Evolutionary conservation across 176 grass and related monocot genomes (phyloP).

Genomic region (Eleusine indica): DNA sequence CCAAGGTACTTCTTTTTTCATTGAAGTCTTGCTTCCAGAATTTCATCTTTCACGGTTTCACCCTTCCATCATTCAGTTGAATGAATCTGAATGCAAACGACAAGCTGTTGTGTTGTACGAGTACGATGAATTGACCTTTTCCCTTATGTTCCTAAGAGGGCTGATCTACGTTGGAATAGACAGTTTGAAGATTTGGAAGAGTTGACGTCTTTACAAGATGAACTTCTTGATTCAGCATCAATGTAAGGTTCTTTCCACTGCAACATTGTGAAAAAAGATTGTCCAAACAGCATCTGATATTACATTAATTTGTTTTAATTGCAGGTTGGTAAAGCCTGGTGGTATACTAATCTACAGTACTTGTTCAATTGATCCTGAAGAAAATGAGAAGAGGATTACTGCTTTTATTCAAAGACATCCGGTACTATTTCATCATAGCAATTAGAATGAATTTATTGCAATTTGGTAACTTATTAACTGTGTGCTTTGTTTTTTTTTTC

Average conservation of each 20-base stretch:
- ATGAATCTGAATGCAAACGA: conserved; percentile 19
- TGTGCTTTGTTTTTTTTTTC: not conserved
- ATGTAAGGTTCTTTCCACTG: conserved; percentile 47
- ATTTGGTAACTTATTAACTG: not conserved
- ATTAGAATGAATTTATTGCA: conserved; percentile 29
- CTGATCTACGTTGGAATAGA: conserved; percentile 97
- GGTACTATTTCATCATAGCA: conserved; percentile 45
- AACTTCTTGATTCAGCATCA: conserved; percentile 83
- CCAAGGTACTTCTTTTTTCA: conserved; percentile 65
- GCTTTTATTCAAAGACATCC: conserved; percentile 85
- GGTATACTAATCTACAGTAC: conserved; percentile 93
- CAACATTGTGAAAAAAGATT: conserved; percentile 29
- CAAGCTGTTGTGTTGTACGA: conserved; percentile 12
- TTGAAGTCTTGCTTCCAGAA: not conserved
- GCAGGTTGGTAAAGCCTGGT: conserved; percentile 88
- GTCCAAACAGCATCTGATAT: conserved; percentile 25
- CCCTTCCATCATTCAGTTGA: conserved; percentile 10
- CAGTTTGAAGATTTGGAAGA: conserved; percentile 84
- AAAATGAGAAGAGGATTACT: conserved; percentile 75
- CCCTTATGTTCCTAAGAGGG: conserved; percentile 60
- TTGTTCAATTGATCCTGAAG: conserved; percentile 88
- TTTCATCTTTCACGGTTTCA: not conserved
- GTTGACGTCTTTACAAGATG: conserved; percentile 74
- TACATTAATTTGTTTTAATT: conserved; percentile 32
- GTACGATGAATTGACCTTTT: conserved; percentile 19